These are phyloP conservation scores for Cyberlindnera samutprakarnensis DNA, from an alignment of 805 yeast species.

Conservation along the genomic window DNA sequence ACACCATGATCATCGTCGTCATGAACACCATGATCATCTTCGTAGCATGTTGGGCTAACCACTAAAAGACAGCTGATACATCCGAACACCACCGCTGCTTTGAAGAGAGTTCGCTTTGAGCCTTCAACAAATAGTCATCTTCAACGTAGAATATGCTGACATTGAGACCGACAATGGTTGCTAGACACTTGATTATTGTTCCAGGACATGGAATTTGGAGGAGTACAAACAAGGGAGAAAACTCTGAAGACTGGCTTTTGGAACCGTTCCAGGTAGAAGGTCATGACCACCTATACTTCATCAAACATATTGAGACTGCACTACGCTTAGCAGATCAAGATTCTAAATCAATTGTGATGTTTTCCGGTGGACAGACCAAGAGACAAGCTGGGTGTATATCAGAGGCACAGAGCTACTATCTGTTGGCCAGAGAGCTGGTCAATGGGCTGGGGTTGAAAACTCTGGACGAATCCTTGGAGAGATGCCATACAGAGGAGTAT, in stretches of 20 bases:
- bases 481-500: conserved; percentile 52
- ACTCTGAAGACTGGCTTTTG: conserved; percentile 52
- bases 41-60: too few relatives aligned
- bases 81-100: too few relatives aligned
- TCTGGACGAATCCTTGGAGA: conserved; percentile 1
- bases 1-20: too few relatives aligned
- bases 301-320: conserved; percentile 48
- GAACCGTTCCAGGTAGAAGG: conserved; percentile 66
- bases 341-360: conserved; percentile 31
- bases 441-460: background rate
- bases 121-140: too few relatives aligned
- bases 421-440: conserved; percentile 32
- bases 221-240: conserved; percentile 36
- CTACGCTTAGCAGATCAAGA: conserved; percentile 28
- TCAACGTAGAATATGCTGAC: too few relatives aligned
- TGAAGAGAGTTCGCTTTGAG: too few relatives aligned
- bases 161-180: too few relatives aligned
- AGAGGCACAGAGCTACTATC: conserved; percentile 53
- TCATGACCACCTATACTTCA: conserved; percentile 57
- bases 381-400: conserved; percentile 43
- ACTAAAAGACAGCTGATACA: too few relatives aligned
- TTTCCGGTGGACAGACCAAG: conserved; percentile 71
- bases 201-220: conserved; percentile 66
- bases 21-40: too few relatives aligned
- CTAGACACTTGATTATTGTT: conserved; percentile 39